A percentile compares a stretch with the other conserved stretches of the same genome.
These are phyloP conservation scores for Neonectria magnoliae DNA, from an alignment of 2,329 filamentous ascomycete species.

Conservation along the genomic window DNA sequence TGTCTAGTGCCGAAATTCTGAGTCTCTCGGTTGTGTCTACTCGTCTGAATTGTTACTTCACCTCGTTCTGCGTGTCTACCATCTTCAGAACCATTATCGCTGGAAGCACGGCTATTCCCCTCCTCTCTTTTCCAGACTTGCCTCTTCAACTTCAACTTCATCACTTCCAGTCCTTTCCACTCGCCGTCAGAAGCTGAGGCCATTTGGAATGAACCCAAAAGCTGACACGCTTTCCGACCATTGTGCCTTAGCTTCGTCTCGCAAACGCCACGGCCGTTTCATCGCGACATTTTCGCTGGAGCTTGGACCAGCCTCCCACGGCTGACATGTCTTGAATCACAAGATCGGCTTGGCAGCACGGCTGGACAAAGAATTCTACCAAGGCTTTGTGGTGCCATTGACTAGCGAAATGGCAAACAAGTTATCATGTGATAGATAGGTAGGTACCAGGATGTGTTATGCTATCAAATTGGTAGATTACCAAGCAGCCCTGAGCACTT, in stretches of 20 bases:
- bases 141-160: neutral
- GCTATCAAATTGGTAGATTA: neutral
- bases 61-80: neutral
- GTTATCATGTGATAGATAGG: neutral
- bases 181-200: neutral
- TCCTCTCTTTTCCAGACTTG: neutral
- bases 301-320: neutral
- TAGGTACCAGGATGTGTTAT: neutral
- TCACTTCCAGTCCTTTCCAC: neutral
- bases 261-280: slow-evolving; percentile 15
- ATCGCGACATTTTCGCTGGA: neutral
- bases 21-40: neutral
- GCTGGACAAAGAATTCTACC: neutral
- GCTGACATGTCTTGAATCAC: slow-evolving; percentile 10
- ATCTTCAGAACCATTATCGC: neutral
- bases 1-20: neutral
- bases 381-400: too few species aligned
- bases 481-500: too few species aligned
- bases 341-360: neutral
- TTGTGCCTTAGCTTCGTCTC: slow-evolving; percentile 8
- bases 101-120: too few species aligned
- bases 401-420: neutral
- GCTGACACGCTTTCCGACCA: neutral
- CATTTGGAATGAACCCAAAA: neutral
- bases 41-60: neutral